phyloP scores from a whole-genome alignment of 371 early-diverging fungal species.

The Mucor indicus region DNA sequence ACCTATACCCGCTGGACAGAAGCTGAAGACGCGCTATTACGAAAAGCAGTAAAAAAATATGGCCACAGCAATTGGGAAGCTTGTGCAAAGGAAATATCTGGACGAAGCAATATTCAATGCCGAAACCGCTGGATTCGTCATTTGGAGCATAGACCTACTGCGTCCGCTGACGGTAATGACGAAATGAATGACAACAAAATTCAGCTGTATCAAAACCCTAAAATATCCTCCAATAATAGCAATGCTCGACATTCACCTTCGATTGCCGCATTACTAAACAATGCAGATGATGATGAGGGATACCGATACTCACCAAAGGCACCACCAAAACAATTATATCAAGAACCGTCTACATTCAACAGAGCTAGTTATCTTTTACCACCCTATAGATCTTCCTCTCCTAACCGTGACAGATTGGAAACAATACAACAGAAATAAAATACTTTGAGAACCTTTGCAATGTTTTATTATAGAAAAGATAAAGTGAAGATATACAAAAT shows the following conservation, averaged over 20 bases:
- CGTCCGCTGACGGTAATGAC: not conserved
- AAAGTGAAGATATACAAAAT: no score
- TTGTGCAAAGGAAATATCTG: constrained; percentile 29
- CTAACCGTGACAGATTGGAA: no score
- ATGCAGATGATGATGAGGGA: constrained; percentile 5
- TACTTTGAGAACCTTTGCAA: no score
- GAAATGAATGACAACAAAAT: not conserved
- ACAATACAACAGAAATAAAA: no score
- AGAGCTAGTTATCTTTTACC: no score
- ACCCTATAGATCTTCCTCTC: no score
- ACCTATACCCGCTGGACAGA: constrained; percentile 45
- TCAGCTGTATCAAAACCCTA: no score
- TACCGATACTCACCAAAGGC: no score
- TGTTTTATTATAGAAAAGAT: no score
- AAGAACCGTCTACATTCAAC: no score
- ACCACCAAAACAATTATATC: no score
- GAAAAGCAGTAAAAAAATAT: constrained; percentile 28
- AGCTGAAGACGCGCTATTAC: constrained; percentile 30
- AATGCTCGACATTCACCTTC: constrained; percentile 46
- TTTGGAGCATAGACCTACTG: constrained; percentile 13
- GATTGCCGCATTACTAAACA: constrained; percentile 41
- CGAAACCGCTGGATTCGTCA: constrained; percentile 46
- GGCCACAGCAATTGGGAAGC: constrained; percentile 43
- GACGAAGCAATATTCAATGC: constrained; percentile 41
- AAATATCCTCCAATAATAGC: no score